Conservation (phyloP, 2,329 filamentous ascomycete genomes). For the Tolypocladium tundrense region DNA sequence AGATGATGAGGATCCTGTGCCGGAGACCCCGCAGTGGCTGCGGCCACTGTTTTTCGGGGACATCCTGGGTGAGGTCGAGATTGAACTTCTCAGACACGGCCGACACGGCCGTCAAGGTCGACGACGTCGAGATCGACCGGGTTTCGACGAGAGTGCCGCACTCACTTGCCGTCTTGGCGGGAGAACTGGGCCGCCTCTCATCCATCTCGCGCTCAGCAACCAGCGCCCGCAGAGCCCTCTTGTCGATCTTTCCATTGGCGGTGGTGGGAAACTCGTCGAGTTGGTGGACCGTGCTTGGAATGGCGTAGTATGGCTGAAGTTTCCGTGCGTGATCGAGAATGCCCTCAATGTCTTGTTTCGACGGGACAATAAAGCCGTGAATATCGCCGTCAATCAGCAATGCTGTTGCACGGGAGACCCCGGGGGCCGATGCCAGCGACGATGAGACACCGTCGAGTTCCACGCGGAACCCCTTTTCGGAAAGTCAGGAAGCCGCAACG, state of each 20-base stretch:
- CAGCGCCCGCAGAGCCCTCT: conserved; percentile 29
- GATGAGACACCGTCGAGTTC: conserved; percentile 48
- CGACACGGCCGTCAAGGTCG: conserved; percentile 17
- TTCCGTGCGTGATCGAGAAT: conserved; percentile 29
- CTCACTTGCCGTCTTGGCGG: conserved; percentile 7
- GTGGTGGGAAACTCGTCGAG: conserved; percentile 37
- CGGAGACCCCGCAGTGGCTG: conserved; percentile 29
- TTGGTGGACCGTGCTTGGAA: conserved; percentile 34
- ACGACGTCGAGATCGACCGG: conserved; percentile 17
- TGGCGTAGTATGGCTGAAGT: conserved; percentile 44
- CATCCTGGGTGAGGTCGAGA: conserved; percentile 16
- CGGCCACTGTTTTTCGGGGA: conserved; percentile 30
- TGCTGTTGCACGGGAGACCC: conserved; percentile 35
- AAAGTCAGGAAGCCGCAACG: neutral
- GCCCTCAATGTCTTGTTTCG: conserved; percentile 20
- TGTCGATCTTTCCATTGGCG: conserved; percentile 47
- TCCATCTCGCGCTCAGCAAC: conserved; percentile 10
- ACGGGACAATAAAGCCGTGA: conserved; percentile 37
- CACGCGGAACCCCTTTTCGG: conserved; percentile 43
- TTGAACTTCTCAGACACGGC: conserved; percentile 16
- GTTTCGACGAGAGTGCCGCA: conserved; percentile 15
- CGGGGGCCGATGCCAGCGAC: conserved; percentile 34
- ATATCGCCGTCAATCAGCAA: conserved; percentile 36
- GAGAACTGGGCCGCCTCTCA: conserved; percentile 1
- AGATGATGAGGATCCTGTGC: conserved; percentile 39